phyloP scores from a whole-genome alignment of 768 basidiomycete species.

The Panaeolus papilionaceus region DNA sequence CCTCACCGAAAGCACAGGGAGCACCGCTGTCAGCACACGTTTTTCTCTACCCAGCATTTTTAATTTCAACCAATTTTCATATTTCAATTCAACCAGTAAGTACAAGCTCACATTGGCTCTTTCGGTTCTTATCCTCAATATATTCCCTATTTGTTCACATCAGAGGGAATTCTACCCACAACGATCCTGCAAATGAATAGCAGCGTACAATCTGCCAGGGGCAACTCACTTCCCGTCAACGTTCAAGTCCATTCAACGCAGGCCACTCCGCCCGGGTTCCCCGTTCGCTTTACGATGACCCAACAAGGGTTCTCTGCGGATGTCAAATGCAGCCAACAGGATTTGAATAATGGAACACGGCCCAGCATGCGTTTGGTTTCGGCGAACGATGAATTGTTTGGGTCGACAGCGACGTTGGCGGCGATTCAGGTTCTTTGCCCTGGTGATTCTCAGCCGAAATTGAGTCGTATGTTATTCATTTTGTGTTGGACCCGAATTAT shows the following conservation, averaged over 20 bases:
- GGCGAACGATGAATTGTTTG: slow-evolving; percentile 20
- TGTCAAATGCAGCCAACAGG: slow-evolving; percentile 22
- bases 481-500: neutral
- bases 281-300: slow-evolving; percentile 25
- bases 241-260: slow-evolving; percentile 13
- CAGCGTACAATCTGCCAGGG: slow-evolving; percentile 20
- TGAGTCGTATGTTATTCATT: slow-evolving; percentile 7
- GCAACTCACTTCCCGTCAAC: slow-evolving; percentile 25
- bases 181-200: slow-evolving; percentile 21
- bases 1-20: slow-evolving; percentile 25
- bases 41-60: slow-evolving; percentile 27
- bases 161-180: slow-evolving; percentile 24
- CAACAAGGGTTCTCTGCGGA: slow-evolving; percentile 32
- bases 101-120: neutral
- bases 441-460: neutral
- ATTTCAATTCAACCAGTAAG: slow-evolving; percentile 29
- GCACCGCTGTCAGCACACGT: slow-evolving; percentile 23
- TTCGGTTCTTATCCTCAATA: neutral
- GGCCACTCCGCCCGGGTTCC: slow-evolving; percentile 22
- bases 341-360: slow-evolving; percentile 20
- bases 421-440: slow-evolving; percentile 24
- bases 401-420: slow-evolving; percentile 23
- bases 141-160: neutral
- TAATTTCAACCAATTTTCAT: slow-evolving; percentile 32
- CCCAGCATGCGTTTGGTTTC: slow-evolving; percentile 24